These are phyloP conservation scores for Globisporangium radiosum DNA, from an alignment of 352 stramenopile genomes.

Conservation along the genomic window DNA sequence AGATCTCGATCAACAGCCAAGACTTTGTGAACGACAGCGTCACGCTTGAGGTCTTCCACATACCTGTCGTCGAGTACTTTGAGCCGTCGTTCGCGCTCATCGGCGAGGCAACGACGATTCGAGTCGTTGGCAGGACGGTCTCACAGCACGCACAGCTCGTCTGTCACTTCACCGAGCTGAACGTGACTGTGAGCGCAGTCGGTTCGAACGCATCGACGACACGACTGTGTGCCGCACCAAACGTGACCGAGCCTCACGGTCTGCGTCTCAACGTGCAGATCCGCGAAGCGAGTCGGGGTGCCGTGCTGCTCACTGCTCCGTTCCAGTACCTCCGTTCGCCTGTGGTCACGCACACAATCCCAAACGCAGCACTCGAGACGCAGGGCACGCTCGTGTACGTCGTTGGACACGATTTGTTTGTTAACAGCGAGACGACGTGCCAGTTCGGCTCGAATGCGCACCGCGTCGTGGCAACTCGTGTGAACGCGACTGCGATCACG, in stretches of 20 bases:
- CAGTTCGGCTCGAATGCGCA: conserved; percentile 6
- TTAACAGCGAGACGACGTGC: conserved; percentile 9
- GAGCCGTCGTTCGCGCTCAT: conserved; percentile 14
- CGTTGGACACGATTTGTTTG: conserved; percentile 16
- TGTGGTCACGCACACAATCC: conserved; percentile 5
- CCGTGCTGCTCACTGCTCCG: conserved; percentile 18
- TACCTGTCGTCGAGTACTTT: conserved; percentile 17
- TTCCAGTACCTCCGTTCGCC: conserved; percentile 19
- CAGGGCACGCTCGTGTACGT: conserved; percentile 2
- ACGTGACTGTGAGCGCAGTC: background rate
- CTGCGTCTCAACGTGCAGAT: conserved; percentile 14
- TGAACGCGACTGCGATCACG: conserved; percentile 24
- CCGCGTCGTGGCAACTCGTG: conserved; percentile 3
- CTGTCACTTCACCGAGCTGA: conserved; percentile 16
- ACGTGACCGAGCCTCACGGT: background rate
- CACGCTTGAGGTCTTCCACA: conserved; percentile 9
- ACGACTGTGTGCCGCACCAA: background rate
- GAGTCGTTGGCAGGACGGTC: conserved; percentile 23
- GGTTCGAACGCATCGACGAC: background rate
- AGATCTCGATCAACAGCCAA: conserved; percentile 33
- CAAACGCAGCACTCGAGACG: conserved; percentile 6
- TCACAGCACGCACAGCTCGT: conserved; percentile 12
- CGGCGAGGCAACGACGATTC: conserved; percentile 15
- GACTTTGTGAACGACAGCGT: conserved; percentile 22
- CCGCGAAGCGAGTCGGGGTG: conserved; percentile 17